Percentiles rank a stretch among this genome's conserved stretches.
Evolutionary conservation across 345 rosid genomes (phyloP).

Genomic region (Adansonia digitata): DNA sequence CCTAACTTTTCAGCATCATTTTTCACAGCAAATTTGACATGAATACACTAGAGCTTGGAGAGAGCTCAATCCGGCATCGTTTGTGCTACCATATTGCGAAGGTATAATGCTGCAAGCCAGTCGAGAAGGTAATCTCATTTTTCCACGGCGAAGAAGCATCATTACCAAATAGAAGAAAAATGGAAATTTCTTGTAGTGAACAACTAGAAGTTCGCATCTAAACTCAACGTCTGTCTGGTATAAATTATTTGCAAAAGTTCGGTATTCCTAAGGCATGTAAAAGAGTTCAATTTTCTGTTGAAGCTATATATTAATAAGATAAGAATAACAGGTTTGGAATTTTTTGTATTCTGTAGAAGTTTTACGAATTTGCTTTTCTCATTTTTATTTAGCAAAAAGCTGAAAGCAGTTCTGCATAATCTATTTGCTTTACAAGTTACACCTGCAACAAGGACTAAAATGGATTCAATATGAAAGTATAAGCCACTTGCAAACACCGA

Average conservation of each 20-base stretch:
- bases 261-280: background rate
- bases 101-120: background rate
- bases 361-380: background rate
- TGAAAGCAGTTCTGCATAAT: background rate
- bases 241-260: background rate
- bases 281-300: background rate
- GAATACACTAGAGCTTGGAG: background rate
- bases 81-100: background rate
- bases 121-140: background rate
- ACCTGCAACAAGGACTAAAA: background rate
- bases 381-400: background rate
- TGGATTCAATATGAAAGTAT: background rate
- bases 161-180: background rate
- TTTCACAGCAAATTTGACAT: background rate
- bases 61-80: background rate
- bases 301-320: background rate
- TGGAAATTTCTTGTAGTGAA: background rate
- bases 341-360: background rate
- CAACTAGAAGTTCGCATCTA: background rate
- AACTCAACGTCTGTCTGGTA: background rate
- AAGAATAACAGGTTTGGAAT: background rate
- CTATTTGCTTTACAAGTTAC: background rate
- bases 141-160: background rate
- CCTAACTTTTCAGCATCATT: background rate
- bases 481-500: too few relatives aligned